A percentile compares a stretch with the other conserved stretches of the same genome.
These are phyloP conservation scores for Chrysosporium queenslandicum DNA, from an alignment of 2,329 filamentous ascomycete species.

Conservation along the genomic window DNA sequence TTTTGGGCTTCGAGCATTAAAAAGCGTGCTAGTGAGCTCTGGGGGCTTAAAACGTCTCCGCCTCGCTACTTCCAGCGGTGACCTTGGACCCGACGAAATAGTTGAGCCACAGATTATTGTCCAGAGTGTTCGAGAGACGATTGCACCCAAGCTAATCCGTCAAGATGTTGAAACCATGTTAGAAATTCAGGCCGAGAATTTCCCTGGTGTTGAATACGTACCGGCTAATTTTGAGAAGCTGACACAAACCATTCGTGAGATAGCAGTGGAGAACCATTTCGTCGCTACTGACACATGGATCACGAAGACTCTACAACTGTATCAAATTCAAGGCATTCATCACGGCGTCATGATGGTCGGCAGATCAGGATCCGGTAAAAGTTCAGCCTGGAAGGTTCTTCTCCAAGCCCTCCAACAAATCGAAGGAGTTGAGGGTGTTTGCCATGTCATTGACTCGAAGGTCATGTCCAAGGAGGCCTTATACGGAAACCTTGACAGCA, in stretches of 20 bases:
- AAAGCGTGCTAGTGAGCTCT: conserved; percentile 96
- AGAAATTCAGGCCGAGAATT: conserved; percentile 70
- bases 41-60: conserved; percentile 86
- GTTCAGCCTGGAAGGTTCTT: conserved; percentile 84
- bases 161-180: conserved; percentile 84
- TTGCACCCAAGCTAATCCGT: conserved; percentile 92
- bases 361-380: conserved; percentile 94
- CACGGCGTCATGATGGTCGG: conserved; percentile 99
- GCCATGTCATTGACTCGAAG: conserved; percentile 96
- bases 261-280: conserved; percentile 75
- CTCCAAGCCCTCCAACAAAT: conserved; percentile 84
- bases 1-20: conserved; percentile 92
- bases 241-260: conserved; percentile 66
- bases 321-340: conserved; percentile 95
- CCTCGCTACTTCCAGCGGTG: conserved; percentile 49
- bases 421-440: conserved; percentile 86
- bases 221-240: conserved; percentile 75
- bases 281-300: conserved; percentile 93
- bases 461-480: conserved; percentile 99
- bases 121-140: conserved; percentile 95
- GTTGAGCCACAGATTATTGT: conserved; percentile 97
- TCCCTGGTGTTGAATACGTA: conserved; percentile 87
- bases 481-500: conserved; percentile 91
- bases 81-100: conserved; percentile 56
- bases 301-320: conserved; percentile 91